Base-by-base conservation (phyloP, 805 yeast species). In the Metschnikowia arizonensis region DNA sequence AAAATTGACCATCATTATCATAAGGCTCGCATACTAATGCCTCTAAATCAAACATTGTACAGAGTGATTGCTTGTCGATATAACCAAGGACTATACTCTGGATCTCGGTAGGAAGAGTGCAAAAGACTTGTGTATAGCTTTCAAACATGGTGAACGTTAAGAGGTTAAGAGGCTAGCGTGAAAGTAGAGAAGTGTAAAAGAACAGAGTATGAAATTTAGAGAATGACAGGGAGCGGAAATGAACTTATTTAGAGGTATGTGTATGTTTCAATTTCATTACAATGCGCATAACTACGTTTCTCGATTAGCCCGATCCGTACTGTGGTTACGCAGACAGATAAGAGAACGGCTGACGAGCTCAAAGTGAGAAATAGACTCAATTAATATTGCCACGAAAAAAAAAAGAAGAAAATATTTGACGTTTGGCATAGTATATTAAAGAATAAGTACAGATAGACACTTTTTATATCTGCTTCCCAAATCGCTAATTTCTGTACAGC, bases 31-130 rank as follows among this genome's bases (percentile, higher is more conserved):
- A 31, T 17, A 45, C 33, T 21, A 52, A 31, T 15, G 32, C 29
- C n/a, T 30, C 15, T 14, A 53, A 52, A 26, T 35, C 43, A 31
- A 58, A 58, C 24, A 54, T 46, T 18, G 24, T 17, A n/a, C 50
- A 50, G 12, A 58, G 50, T 15, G 53, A 55, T 11, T 33, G 28
- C 7, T 50, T 47, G 5, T 49, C 40, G 24, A 58, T 29, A 29
- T 40, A 50, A 39, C 49, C 40, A 12, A 58, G 45, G 15, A 52
- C 48, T 17, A 46, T 40, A 8, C 36, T 48, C 36, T 52, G 50
- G 25, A 58, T 33, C 44, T 58, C 62, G 1, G 42, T 25, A 8
- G 62, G 61, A 15, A 58, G 40, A 11, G 26, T 14, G 31, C 31
- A 36, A 56, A 49, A 33, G 52, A 47, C 8, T 36, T 31, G 24